phyloP scores from a whole-genome alignment of 768 basidiomycete species.

The Leucosporidium scottii region DNA sequence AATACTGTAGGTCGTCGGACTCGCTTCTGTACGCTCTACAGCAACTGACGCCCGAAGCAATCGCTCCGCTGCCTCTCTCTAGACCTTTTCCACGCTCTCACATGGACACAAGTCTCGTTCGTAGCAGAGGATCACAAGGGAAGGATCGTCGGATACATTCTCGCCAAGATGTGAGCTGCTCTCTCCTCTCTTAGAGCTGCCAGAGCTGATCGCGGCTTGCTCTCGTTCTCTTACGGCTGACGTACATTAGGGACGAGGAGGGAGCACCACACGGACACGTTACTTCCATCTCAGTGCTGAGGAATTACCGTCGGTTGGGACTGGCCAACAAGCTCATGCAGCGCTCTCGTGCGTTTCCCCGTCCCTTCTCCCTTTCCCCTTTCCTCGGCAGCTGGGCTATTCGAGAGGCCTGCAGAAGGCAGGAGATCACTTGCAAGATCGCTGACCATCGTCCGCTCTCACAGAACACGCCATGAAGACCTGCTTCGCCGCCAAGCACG shows the following conservation, averaged over 20 bases:
- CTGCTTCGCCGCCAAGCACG: constrained; percentile 74
- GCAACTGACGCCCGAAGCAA: constrained; percentile 44
- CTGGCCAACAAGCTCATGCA: constrained; percentile 91
- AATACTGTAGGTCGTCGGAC: constrained; percentile 25
- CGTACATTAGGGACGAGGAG: constrained; percentile 49
- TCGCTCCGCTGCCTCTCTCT: constrained; percentile 36
- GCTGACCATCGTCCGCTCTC: background rate
- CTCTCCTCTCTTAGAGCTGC: too few species aligned
- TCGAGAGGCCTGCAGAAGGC: too few species aligned
- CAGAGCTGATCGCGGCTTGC: background rate
- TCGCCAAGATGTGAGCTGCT: constrained; percentile 75
- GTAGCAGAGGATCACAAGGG: constrained; percentile 87
- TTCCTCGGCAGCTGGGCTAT: background rate
- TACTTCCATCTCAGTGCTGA: constrained; percentile 89
- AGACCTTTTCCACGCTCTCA: constrained; percentile 85
- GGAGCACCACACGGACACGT: constrained; percentile 76
- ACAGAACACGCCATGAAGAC: constrained; percentile 85
- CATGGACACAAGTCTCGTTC: constrained; percentile 88
- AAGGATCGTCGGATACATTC: constrained; percentile 83
- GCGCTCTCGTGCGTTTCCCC: constrained; percentile 63
- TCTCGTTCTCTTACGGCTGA: background rate
- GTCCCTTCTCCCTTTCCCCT: background rate
- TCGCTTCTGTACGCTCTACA: background rate
- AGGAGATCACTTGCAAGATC: too few species aligned
- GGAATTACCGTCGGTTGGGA: constrained; percentile 83